Conservation (phyloP, 2,329 filamentous ascomycete species). For the Byssothecium circinans region DNA sequence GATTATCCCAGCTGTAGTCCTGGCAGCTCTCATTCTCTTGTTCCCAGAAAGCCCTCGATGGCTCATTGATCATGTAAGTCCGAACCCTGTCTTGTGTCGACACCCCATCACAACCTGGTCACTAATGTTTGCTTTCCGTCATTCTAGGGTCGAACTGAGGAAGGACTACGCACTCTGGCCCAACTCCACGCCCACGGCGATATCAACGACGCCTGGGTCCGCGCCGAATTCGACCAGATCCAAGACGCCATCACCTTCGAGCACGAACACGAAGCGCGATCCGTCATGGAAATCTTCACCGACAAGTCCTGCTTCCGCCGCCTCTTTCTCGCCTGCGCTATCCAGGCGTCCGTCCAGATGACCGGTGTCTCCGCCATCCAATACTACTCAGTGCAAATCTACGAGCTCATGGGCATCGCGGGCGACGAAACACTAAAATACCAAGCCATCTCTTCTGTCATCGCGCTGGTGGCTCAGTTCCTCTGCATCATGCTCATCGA, state of each 20-base stretch:
- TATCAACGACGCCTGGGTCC: conserved; percentile 67
- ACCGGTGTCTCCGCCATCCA: conserved; percentile 68
- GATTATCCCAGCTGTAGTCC: conserved; percentile 65
- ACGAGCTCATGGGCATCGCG: conserved; percentile 68
- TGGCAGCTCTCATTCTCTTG: conserved; percentile 66
- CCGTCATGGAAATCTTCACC: conserved; percentile 68
- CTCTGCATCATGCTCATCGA: conserved; percentile 71
- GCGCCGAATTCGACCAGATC: conserved; percentile 72
- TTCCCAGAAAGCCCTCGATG: conserved; percentile 72
- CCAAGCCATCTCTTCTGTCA: conserved; percentile 72
- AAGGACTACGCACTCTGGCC: conserved; percentile 68
- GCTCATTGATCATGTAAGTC: conserved; percentile 67
- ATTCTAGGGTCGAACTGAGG: conserved; percentile 56
- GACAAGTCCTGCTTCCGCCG: conserved; percentile 69
- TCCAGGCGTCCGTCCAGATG: conserved; percentile 75
- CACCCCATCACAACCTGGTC: not conserved
- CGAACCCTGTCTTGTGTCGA: not conserved
- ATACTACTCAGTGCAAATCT: conserved; percentile 71
- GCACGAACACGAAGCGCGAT: conserved; percentile 69
- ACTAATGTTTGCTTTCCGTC: not conserved
- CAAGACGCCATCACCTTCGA: conserved; percentile 67
- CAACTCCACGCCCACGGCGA: conserved; percentile 71
- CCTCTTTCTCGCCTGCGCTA: conserved; percentile 67
- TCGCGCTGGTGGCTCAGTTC: conserved; percentile 69
- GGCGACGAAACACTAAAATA: conserved; percentile 69